Evolutionary conservation across 495 filamentous ascomycete species (phyloP).

Genomic region (Neurospora sp.): DNA sequence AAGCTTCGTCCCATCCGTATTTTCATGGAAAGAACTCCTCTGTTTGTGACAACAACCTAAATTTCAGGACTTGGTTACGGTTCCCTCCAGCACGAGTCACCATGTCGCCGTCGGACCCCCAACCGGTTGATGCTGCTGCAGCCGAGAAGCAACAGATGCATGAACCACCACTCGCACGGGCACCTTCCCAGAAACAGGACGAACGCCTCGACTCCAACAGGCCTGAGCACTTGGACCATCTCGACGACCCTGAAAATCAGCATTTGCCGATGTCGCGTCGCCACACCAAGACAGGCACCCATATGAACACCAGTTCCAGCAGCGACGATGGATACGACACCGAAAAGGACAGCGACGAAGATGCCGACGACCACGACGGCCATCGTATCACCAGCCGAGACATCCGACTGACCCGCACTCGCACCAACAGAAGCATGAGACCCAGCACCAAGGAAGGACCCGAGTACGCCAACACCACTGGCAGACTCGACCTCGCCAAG

Average conservation of each 20-base stretch:
- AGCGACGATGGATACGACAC: not conserved
- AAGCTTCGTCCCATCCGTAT: not conserved
- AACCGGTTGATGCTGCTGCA: not conserved
- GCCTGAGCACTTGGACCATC: not conserved
- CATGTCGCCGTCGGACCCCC: not conserved
- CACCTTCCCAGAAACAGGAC: not conserved
- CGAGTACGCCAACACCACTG: slow-evolving; percentile 10
- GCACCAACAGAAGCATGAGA: not conserved
- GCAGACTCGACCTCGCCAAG: not conserved
- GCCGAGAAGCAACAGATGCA: not conserved
- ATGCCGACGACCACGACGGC: slow-evolving; percentile 13
- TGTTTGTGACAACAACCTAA: not conserved
- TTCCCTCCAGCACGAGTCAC: not conserved
- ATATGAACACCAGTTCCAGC: not conserved
- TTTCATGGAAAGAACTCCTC: not conserved
- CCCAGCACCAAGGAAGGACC: not conserved
- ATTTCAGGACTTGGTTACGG: not conserved
- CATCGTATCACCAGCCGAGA: slow-evolving; percentile 13
- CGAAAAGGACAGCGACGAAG: slow-evolving; percentile 1
- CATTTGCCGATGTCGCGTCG: not conserved
- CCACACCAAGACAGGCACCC: not conserved
- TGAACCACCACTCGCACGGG: not conserved
- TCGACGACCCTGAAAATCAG: not conserved
- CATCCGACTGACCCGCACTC: slow-evolving; percentile 4
- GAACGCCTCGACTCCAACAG: not conserved